phyloP scores from a whole-genome alignment of 2,329 filamentous ascomycete species.

The Lithohypha guttulata region DNA sequence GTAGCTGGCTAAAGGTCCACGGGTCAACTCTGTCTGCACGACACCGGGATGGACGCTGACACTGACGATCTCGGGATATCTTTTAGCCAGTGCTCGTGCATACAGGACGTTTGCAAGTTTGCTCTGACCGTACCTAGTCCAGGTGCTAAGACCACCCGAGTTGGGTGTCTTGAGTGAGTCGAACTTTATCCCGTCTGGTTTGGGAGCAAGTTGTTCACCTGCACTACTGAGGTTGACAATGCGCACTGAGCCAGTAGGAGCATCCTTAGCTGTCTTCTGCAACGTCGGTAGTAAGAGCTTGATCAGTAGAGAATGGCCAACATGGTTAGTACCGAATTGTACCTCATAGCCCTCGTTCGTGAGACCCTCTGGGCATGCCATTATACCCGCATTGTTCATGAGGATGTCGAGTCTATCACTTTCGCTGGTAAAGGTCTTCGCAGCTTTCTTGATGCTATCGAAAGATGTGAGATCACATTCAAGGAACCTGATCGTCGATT shows the following conservation, averaged over 20 bases:
- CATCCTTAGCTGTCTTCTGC: conserved; percentile 26
- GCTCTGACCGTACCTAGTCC: conserved; percentile 36
- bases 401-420: conserved; percentile 15
- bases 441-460: conserved; percentile 34
- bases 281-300: conserved; percentile 36
- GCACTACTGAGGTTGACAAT: conserved; percentile 22
- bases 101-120: conserved; percentile 44
- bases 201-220: conserved; percentile 13
- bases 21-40: conserved; percentile 44
- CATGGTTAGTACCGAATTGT: conserved; percentile 42
- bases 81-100: conserved; percentile 31
- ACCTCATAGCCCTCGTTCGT: conserved; percentile 41
- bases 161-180: conserved; percentile 13
- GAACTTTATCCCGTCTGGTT: conserved; percentile 17
- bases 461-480: conserved; percentile 39
- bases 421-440: conserved; percentile 19
- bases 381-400: conserved; percentile 35
- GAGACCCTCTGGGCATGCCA: conserved; percentile 24
- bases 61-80: conserved; percentile 36
- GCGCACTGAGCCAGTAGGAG: conserved; percentile 13
- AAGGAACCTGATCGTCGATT: conserved; percentile 27
- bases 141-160: background rate
- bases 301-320: conserved; percentile 41
- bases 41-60: conserved; percentile 40
- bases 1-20: conserved; percentile 46